These are phyloP conservation scores for Leucocoprinus sp. DNA, from an alignment of 768 basidiomycete genomes.

Conservation along the genomic window DNA sequence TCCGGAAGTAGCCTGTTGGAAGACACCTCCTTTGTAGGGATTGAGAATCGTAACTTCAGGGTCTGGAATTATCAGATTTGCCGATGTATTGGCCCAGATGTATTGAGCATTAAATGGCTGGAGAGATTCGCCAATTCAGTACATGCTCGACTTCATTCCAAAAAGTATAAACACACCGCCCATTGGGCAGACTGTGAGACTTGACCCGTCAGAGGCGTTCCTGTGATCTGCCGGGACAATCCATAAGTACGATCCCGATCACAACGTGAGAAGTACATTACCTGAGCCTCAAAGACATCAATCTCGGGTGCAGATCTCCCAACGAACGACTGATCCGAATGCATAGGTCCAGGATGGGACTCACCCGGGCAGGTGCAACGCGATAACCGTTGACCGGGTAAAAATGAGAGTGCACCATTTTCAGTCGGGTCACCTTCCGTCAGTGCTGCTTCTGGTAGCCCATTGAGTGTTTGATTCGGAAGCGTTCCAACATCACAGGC, in stretches of 20 bases:
- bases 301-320: conserved; percentile 86
- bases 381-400: conserved; percentile 82
- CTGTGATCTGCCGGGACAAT: conserved; percentile 20
- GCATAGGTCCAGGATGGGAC: conserved; percentile 80
- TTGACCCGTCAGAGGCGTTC: conserved; percentile 30
- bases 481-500: conserved; percentile 91
- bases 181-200: conserved; percentile 85
- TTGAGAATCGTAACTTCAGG: conserved; percentile 45
- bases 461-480: conserved; percentile 72
- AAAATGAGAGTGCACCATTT: conserved; percentile 59
- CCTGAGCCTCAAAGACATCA: conserved; percentile 83
- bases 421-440: conserved; percentile 49
- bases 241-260: neutral
- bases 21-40: conserved; percentile 64
- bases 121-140: conserved; percentile 1
- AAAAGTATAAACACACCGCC: conserved; percentile 41
- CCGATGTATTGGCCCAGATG: conserved; percentile 54
- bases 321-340: conserved; percentile 67
- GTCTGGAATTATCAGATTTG: conserved; percentile 52
- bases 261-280: conserved; percentile 16
- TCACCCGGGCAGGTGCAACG: conserved; percentile 84
- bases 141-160: conserved; percentile 2
- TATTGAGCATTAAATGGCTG: conserved; percentile 77
- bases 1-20: conserved; percentile 78
- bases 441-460: conserved; percentile 51